phyloP scores from a whole-genome alignment of 108 stramenopile species.

The Cyclotella kingstonii region DNA sequence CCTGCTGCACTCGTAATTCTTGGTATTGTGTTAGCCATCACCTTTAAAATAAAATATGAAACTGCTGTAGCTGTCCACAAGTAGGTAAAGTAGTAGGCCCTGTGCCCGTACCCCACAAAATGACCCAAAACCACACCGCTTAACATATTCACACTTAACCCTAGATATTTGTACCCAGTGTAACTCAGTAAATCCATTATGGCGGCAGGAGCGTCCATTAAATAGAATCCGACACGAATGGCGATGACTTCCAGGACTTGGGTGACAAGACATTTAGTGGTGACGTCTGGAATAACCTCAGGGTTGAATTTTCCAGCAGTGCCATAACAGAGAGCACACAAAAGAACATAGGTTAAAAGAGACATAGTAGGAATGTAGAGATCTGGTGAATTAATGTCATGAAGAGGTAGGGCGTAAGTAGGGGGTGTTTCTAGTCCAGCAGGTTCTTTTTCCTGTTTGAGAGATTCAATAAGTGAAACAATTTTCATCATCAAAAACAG shows the following conservation, averaged over 20 bases:
- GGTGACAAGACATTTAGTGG: constrained; percentile 81
- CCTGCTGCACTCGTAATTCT: constrained; percentile 57
- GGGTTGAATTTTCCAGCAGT: constrained; percentile 87
- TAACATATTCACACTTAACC: constrained; percentile 78
- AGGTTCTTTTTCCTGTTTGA: constrained; percentile 1
- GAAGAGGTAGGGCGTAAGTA: constrained; percentile 71
- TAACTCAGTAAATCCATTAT: constrained; percentile 76
- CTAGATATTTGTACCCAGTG: constrained; percentile 91
- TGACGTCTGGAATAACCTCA: constrained; percentile 88
- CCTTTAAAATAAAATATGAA: constrained; percentile 84
- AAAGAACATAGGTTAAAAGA: constrained; percentile 91
- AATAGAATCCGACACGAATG: constrained; percentile 89
- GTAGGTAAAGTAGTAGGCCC: constrained; percentile 80
- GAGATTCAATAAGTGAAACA: too few species aligned
- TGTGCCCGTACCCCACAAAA: constrained; percentile 59
- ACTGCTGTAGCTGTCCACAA: constrained; percentile 81
- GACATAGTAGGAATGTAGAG: constrained; percentile 96
- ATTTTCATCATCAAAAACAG: too few species aligned
- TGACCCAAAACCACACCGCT: constrained; percentile 62
- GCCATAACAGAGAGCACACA: constrained; percentile 91
- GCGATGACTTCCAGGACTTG: constrained; percentile 89
- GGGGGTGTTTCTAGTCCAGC: constrained; percentile 7
- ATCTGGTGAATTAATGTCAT: constrained; percentile 96
- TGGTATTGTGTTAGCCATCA: constrained; percentile 86
- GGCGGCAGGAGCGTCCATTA: constrained; percentile 72